Conservation (phyloP, 1,284 basidiomycete species). For the Grifola frondosa region DNA sequence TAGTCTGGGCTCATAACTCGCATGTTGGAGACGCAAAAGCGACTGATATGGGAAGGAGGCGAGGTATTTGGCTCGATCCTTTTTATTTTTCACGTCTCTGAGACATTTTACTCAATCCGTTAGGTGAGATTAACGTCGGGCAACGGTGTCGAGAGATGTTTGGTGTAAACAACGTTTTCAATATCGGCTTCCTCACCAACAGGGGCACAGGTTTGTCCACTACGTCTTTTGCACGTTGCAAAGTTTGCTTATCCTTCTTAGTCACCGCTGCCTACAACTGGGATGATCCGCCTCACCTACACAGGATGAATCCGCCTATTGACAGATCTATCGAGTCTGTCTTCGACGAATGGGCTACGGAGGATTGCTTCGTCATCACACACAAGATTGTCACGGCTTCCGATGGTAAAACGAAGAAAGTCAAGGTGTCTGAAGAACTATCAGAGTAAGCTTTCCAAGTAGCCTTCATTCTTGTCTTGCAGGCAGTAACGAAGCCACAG, state of each 20-base stretch:
- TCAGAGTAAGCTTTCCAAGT: conserved; percentile 17
- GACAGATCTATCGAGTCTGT: conserved; percentile 24
- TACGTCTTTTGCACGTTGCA: background rate
- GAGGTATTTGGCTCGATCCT: conserved; percentile 11
- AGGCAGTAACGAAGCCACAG: conserved; percentile 11
- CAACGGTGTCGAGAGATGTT: conserved; percentile 31
- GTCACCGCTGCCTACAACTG: conserved; percentile 30
- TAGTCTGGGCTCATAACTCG: conserved; percentile 33
- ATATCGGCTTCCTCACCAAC: conserved; percentile 28
- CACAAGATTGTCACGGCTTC: conserved; percentile 19
- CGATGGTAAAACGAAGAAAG: conserved; percentile 21
- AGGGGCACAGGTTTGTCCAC: conserved; percentile 24
- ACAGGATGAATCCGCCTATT: conserved; percentile 25
- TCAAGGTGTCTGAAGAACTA: conserved; percentile 19
- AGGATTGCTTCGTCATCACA: conserved; percentile 24
- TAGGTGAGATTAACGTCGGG: conserved; percentile 31
- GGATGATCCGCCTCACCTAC: conserved; percentile 28
- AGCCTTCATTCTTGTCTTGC: background rate
- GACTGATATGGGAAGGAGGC: conserved; percentile 28
- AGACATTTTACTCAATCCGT: background rate
- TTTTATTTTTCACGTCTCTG: background rate
- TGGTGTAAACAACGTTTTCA: conserved; percentile 27
- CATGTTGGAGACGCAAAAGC: conserved; percentile 31
- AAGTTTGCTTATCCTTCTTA: background rate
- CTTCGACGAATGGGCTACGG: conserved; percentile 21